These are phyloP conservation scores for Suillus brevipes DNA, from an alignment of 768 basidiomycete genomes.

Conservation along the genomic window DNA sequence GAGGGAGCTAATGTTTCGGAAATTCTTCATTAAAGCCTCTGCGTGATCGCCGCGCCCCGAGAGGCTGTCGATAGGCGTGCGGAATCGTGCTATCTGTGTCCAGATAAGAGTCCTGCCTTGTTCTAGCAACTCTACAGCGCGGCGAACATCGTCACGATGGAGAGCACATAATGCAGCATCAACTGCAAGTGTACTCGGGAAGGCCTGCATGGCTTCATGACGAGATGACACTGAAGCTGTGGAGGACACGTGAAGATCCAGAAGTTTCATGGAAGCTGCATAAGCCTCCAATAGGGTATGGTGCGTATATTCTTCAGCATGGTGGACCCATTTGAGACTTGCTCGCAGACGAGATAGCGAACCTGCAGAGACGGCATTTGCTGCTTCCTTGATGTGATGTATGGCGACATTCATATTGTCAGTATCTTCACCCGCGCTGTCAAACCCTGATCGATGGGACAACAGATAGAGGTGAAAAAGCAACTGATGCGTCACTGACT, in stretches of 20 bases:
- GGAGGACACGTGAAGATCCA: constrained; percentile 2
- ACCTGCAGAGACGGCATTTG: neutral
- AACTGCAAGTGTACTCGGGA: constrained; percentile 10
- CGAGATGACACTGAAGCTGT: constrained; percentile 3
- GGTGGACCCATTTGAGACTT: neutral
- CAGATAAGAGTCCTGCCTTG: constrained; percentile 32
- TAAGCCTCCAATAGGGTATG: neutral
- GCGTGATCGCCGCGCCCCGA: neutral
- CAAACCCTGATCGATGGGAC: constrained; percentile 3
- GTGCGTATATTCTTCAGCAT: neutral
- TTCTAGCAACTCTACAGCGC: constrained; percentile 32
- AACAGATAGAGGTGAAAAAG: neutral
- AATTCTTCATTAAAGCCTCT: neutral
- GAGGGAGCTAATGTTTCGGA: neutral
- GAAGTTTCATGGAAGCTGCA: constrained; percentile 7
- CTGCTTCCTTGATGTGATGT: neutral
- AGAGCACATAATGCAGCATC: constrained; percentile 15
- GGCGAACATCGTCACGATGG: constrained; percentile 5
- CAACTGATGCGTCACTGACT: neutral
- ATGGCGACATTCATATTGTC: neutral
- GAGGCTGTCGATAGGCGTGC: neutral
- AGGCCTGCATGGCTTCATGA: neutral
- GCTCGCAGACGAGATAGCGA: too few species aligned
- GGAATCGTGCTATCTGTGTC: constrained; percentile 20
- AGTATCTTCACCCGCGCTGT: neutral